These are phyloP conservation scores for Boletellus sp. DNA, from an alignment of 1,284 basidiomycete genomes.

Conservation along the genomic window DNA sequence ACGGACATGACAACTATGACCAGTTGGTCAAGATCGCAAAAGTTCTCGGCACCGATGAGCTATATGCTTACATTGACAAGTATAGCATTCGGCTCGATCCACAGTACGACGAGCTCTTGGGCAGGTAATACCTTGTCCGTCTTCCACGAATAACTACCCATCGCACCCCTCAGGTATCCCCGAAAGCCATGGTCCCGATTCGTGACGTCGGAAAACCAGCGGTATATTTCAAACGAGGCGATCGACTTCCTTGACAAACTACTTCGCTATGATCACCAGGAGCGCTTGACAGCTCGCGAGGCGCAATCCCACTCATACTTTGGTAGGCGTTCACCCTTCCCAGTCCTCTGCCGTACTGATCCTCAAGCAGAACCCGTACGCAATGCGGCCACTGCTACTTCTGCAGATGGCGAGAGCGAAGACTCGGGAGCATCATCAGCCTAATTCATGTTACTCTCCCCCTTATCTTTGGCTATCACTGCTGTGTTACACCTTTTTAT, in stretches of 20 bases:
- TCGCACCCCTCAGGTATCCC: slow-evolving; percentile 59
- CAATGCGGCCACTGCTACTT: slow-evolving; percentile 37
- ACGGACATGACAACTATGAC: slow-evolving; percentile 98
- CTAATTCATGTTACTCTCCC: slow-evolving; percentile 28
- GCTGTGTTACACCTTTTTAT: slow-evolving; percentile 33
- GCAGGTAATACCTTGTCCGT: slow-evolving; percentile 45
- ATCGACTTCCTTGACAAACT: slow-evolving; percentile 96
- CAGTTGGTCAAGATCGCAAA: slow-evolving; percentile 98
- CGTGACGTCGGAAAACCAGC: slow-evolving; percentile 92
- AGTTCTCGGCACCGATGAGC: slow-evolving; percentile 93
- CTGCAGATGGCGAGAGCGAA: slow-evolving; percentile 68
- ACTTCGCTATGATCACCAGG: slow-evolving; percentile 95
- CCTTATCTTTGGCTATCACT: slow-evolving; percentile 28
- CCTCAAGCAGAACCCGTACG: slow-evolving; percentile 56
- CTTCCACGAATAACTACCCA: slow-evolving; percentile 3
- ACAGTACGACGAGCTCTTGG: slow-evolving; percentile 87
- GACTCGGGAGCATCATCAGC: slow-evolving; percentile 62
- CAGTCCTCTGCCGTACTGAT: slow-evolving; percentile 17
- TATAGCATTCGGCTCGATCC: slow-evolving; percentile 92
- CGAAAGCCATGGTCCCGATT: slow-evolving; percentile 94
- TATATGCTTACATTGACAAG: slow-evolving; percentile 88
- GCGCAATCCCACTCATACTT: slow-evolving; percentile 90
- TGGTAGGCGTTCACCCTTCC: slow-evolving; percentile 44
- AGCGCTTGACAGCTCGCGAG: slow-evolving; percentile 90
- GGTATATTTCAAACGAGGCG: slow-evolving; percentile 97